Conservation (phyloP, 2,329 filamentous ascomycete species). For the Cadophora luteo-olivacea region DNA sequence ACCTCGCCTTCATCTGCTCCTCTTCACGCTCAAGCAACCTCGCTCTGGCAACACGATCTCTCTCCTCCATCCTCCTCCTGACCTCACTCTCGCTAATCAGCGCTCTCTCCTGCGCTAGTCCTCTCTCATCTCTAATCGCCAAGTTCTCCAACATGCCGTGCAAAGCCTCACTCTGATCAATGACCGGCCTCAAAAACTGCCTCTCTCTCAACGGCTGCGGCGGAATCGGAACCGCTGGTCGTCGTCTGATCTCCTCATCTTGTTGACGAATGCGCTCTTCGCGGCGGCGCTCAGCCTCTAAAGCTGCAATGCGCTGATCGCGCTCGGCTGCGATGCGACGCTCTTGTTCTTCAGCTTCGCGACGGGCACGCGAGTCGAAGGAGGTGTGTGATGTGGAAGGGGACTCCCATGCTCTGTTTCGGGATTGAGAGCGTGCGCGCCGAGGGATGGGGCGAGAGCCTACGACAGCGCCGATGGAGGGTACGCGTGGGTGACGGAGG, state of each 20-base stretch:
- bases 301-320: slow-evolving; percentile 27
- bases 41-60: slow-evolving; percentile 23
- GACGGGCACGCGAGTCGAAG: slow-evolving; percentile 29
- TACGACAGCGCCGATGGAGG: slow-evolving; percentile 33
- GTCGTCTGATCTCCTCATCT: slow-evolving; percentile 40
- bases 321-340: slow-evolving; percentile 24
- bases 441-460: slow-evolving; percentile 19
- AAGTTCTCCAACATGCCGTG: slow-evolving; percentile 33
- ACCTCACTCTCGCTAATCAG: slow-evolving; percentile 27
- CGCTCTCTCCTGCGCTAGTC: slow-evolving; percentile 25
- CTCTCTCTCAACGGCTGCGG: slow-evolving; percentile 24
- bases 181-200: slow-evolving; percentile 30
- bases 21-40: slow-evolving; percentile 29
- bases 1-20: slow-evolving; percentile 35
- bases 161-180: slow-evolving; percentile 33
- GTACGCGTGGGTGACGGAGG: slow-evolving; percentile 24
- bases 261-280: slow-evolving; percentile 36
- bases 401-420: slow-evolving; percentile 32
- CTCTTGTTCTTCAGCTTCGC: slow-evolving; percentile 28
- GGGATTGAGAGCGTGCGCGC: slow-evolving; percentile 25
- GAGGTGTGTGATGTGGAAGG: slow-evolving; percentile 38
- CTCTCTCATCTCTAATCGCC: slow-evolving; percentile 23
- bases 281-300: slow-evolving; percentile 30
- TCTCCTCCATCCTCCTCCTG: slow-evolving; percentile 28
- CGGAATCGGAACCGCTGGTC: slow-evolving; percentile 39